Evolutionary conservation across 1,284 basidiomycete genomes (phyloP), one percentile per base, ranked within the genome.

Genomic region (Ustilago shanxiensis): DNA sequence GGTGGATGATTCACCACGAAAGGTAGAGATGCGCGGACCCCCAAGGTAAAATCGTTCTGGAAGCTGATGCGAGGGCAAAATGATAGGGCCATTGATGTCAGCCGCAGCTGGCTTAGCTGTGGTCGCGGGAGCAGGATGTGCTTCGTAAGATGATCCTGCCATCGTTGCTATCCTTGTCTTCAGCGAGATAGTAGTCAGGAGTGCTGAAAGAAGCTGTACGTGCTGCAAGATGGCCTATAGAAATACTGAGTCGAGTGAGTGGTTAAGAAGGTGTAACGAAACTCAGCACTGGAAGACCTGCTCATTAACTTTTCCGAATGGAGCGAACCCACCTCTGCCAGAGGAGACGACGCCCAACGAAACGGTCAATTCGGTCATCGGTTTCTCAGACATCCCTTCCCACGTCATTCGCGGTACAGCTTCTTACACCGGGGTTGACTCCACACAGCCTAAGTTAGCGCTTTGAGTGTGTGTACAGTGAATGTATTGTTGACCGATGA

Each of bases 21-120:
- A 72, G 6, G 52, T 26, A 1, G 70, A 59, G 53, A 72, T 72
- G 37, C 60, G 70, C 14, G 60, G 70, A 9, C 70, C 70, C 5
- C 70, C 70, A 1, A 62, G 59, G 31, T 72, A 72, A 53, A 72
- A 72, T 11, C 70, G 70, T 35, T 72, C 57, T 3, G 64, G 64
- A n/a, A 72, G 70, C 35, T 72, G 70, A 10, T 72, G 70, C 24
- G 70, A 67, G 8, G 64, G 60, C 8, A 72, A 49, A 13, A 63
- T 22, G 51, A 72, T 63, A 8, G 70, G 70, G 14, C 64, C 70
- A 0, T 6, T 16, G 26, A 63, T 65, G 39, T 47, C 24, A 31
- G 56, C 16, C 2, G 47, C 26, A 13, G 26, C 20, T 44, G n/a
- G n/a, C 13, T 37, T 37, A 14, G 35, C 35, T 14, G 35, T 37